Conservation (phyloP, 495 filamentous ascomycete genomes). For the Penicillium coprophilum region DNA sequence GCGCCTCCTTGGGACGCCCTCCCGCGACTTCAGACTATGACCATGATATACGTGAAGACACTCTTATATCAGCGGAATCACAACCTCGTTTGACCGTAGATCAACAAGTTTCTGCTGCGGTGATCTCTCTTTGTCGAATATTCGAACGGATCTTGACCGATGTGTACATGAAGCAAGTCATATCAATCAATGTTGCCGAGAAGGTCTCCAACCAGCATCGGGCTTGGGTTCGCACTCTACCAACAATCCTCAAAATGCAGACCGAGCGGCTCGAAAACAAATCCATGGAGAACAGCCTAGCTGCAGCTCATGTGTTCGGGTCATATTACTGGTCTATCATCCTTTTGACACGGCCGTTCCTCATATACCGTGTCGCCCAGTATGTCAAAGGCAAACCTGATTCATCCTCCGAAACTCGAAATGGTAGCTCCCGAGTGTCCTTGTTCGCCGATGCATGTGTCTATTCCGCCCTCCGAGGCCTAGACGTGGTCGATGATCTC, state of each 20-base stretch:
- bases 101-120: constrained; percentile 38
- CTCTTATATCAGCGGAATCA: constrained; percentile 16
- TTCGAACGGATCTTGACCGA: constrained; percentile 66
- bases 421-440: constrained; percentile 50
- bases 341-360: constrained; percentile 66
- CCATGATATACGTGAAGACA: constrained; percentile 48
- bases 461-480: constrained; percentile 64
- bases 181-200: constrained; percentile 65
- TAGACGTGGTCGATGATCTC: constrained; percentile 60
- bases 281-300: constrained; percentile 56
- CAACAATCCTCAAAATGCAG: constrained; percentile 34
- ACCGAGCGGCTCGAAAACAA: constrained; percentile 37
- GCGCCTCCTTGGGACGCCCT: constrained; percentile 58
- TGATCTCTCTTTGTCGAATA: constrained; percentile 52
- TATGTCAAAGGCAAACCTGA: constrained; percentile 43
- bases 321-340: constrained; percentile 74
- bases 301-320: constrained; percentile 65
- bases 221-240: constrained; percentile 40
- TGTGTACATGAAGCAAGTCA: constrained; percentile 68
- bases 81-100: constrained; percentile 27
- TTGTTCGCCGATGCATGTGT: constrained; percentile 71
- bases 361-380: constrained; percentile 54
- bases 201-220: constrained; percentile 61
- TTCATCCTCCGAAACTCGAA: constrained; percentile 25
- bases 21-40: constrained; percentile 60